Percentiles rank a stretch among this genome's conserved stretches.
phyloP scores from a whole-genome alignment of 208 protist species.

The Wallacemonas rigidus region DNA sequence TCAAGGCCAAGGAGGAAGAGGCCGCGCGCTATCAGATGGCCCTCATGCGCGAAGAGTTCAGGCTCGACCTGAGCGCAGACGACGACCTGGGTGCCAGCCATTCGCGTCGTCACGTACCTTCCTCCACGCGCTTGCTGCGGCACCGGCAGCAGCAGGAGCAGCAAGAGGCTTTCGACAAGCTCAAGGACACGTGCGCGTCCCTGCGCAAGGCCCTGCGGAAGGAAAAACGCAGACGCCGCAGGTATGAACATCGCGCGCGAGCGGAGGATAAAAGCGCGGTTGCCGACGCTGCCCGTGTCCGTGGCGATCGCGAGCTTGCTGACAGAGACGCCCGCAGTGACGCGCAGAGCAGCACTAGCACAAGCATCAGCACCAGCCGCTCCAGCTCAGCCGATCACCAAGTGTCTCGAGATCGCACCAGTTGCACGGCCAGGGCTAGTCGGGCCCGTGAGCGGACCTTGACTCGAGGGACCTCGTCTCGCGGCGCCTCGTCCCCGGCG shows the following conservation, averaged over 20 bases:
- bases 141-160: slow-evolving; percentile 21
- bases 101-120: not conserved
- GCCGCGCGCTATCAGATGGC: slow-evolving; percentile 68
- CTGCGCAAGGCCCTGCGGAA: slow-evolving; percentile 47
- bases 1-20: slow-evolving; percentile 77
- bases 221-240: slow-evolving; percentile 24
- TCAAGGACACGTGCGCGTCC: slow-evolving; percentile 52
- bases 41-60: slow-evolving; percentile 50
- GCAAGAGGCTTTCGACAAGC: slow-evolving; percentile 43
- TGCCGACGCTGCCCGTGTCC: not conserved
- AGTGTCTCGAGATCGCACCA: too few relatives aligned
- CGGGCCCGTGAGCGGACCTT: too few relatives aligned
- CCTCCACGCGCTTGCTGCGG: slow-evolving; percentile 22
- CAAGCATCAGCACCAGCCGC: slow-evolving; percentile 6
- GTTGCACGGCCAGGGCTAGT: too few relatives aligned
- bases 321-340: not conserved
- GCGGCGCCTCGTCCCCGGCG: too few relatives aligned
- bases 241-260: not conserved
- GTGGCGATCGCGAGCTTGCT: not conserved
- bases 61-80: not conserved
- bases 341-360: not conserved
- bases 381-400: not conserved
- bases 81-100: not conserved
- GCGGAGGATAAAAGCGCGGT: not conserved
- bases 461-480: too few relatives aligned